phyloP scores from a whole-genome alignment of 139 green algal genomes.

The Chlorella sp. region DNA sequence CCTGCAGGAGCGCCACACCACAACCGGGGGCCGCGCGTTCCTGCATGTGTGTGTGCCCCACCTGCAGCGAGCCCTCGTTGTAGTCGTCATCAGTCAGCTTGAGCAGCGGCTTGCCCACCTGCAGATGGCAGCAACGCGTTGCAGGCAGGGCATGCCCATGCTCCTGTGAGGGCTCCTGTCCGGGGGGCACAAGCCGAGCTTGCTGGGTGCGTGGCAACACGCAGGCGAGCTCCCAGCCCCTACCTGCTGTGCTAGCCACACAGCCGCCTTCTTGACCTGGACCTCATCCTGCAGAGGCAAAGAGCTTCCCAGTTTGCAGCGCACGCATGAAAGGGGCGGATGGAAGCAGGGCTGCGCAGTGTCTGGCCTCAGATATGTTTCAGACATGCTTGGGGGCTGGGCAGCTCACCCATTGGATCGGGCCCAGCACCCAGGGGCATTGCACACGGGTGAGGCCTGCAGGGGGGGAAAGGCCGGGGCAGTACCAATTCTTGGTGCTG shows the following conservation, averaged over 20 bases:
- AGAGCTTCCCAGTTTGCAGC: background rate
- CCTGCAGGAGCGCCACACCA: background rate
- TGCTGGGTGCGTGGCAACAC: too few species aligned
- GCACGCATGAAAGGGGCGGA: background rate
- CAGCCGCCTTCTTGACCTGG: slow-evolving; percentile 20
- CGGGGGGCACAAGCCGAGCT: too few species aligned
- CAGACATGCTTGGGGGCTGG: background rate
- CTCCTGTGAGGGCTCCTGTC: background rate
- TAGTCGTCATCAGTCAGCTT: slow-evolving; percentile 35
- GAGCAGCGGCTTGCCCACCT: slow-evolving; percentile 23
- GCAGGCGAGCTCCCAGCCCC: too few species aligned
- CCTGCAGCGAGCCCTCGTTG: slow-evolving; percentile 28
- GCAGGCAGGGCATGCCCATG: background rate
- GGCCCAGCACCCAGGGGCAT: slow-evolving; percentile 34
- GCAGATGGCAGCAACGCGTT: background rate
- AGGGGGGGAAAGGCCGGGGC: background rate
- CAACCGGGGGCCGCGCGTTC: too few species aligned
- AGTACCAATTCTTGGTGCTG: background rate
- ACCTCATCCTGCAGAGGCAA: background rate
- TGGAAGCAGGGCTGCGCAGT: background rate
- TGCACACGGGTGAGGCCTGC: slow-evolving; percentile 13
- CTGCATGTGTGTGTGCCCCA: background rate
- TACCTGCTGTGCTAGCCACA: slow-evolving; percentile 31
- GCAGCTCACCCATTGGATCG: slow-evolving; percentile 10
- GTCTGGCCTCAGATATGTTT: background rate